phyloP scores from a whole-genome alignment of 176 grass and related monocot genomes.

The Oryza brachyantha region DNA sequence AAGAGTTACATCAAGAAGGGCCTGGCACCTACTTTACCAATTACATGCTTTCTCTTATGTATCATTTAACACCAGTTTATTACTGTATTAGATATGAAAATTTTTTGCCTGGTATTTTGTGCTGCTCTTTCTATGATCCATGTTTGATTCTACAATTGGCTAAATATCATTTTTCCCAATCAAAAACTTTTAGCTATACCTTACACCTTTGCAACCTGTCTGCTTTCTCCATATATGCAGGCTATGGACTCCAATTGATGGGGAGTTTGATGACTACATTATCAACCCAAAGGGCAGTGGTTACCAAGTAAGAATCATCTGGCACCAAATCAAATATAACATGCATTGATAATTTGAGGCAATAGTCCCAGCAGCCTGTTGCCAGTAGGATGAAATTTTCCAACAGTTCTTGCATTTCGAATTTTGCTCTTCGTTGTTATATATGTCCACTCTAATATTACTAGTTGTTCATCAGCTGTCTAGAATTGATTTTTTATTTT shows the following conservation, averaged over 20 bases:
- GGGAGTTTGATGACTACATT: slow-evolving; percentile 98
- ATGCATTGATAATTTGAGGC: neutral
- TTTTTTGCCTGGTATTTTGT: neutral
- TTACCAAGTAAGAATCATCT: slow-evolving; percentile 83
- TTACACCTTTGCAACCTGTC: slow-evolving; percentile 13
- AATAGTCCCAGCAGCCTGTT: slow-evolving; percentile 13
- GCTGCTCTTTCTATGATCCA: slow-evolving; percentile 4
- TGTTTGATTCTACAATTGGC: slow-evolving; percentile 19
- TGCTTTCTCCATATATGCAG: slow-evolving; percentile 38
- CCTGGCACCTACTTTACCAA: slow-evolving; percentile 5
- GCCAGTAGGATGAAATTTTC: slow-evolving; percentile 6
- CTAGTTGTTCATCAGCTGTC: slow-evolving; percentile 15
- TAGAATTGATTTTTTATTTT: slow-evolving; percentile 26
- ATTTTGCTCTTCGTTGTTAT: slow-evolving; percentile 2
- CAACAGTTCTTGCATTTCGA: slow-evolving; percentile 20
- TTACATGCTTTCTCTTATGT: neutral
- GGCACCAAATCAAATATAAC: slow-evolving; percentile 10
- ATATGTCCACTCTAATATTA: neutral
- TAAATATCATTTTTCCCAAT: neutral
- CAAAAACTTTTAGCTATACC: neutral
- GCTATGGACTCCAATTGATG: slow-evolving; percentile 94
- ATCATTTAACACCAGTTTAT: neutral
- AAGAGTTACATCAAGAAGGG: neutral
- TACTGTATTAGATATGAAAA: neutral
- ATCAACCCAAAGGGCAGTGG: slow-evolving; percentile 96